Percentiles rank a stretch among this genome's conserved stretches.
Evolutionary conservation across 768 basidiomycete genomes (phyloP).

Genomic region (Russula sp.): DNA sequence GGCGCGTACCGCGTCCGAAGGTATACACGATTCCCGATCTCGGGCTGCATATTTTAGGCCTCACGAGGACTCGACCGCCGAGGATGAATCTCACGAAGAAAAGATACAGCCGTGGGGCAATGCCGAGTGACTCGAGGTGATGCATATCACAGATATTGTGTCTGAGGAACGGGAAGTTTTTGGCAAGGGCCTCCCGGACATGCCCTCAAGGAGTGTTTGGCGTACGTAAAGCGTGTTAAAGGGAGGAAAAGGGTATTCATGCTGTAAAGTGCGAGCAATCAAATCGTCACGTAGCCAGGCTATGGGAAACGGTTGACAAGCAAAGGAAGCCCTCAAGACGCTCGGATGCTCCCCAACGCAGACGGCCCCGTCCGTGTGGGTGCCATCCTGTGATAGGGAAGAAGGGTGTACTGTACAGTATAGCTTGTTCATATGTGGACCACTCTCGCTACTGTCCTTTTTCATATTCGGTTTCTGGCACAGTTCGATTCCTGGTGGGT

Average conservation of each 20-base stretch:
- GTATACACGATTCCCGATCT: not conserved
- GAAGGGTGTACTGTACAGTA: not conserved
- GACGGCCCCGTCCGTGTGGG: not conserved
- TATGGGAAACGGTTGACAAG: too few species aligned
- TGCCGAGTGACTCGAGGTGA: too few species aligned
- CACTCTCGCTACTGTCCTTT: not conserved
- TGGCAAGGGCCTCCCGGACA: too few species aligned
- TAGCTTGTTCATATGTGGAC: not conserved
- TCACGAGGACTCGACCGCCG: not conserved
- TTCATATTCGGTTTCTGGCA: not conserved
- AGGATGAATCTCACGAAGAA: not conserved
- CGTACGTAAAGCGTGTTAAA: too few species aligned
- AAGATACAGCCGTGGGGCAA: too few species aligned
- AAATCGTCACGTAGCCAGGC: too few species aligned
- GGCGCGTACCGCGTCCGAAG: fast-evolving
- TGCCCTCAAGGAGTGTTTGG: too few species aligned
- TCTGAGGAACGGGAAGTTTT: too few species aligned
- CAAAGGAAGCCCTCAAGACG: too few species aligned
- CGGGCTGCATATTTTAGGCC: not conserved
- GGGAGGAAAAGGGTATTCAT: too few species aligned
- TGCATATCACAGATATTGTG: too few species aligned
- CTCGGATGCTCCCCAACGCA: not conserved
- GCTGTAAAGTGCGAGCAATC: too few species aligned
- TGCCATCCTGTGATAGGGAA: not conserved
- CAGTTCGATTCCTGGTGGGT: not conserved